Base-by-base conservation (phyloP, 345 rosid species). In the Psidium guajava region DNA sequence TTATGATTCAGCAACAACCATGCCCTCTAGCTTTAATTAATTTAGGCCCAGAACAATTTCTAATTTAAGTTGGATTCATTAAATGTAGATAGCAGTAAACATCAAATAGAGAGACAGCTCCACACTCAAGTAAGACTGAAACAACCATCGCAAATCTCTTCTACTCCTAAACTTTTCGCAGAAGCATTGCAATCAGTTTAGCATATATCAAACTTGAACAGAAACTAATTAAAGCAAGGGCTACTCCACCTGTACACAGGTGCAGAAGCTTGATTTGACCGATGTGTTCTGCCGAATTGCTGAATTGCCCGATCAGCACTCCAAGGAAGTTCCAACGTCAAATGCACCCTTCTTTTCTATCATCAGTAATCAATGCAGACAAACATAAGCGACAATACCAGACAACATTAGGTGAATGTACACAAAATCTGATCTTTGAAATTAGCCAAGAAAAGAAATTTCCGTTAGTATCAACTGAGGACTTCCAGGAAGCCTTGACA, bases 221-320 rank as follows among this genome's bases (percentile, higher is more conserved):
- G 50, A 88, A 87, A 54, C 84, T 21, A 84, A 74, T 83, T 44
- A 69, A 85, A 82, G 88, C 64, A 82, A 81, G 83, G 54, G n/a
- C 53, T 59, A 32, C 54, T 86, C 88, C 85, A 97, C 99, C 99
- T 95, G 89, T 97, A 97, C 85, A 94, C 95, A 84, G 99, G 99
- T 75, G 99, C 99, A 84, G 99, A 97, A 87, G 98, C 96, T 92
- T 97, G 99, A 89, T 97, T 97, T 73, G 99, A 97, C 82, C 99
- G 92, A 88, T 95, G 99, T 82, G 98, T 97, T 92, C 99, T 93
- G 86, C 99, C 99, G 87, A 97, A 95, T 87, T 97, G 99, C 88
- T 97, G 99, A 90, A 97, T 97, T 85, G 99, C 99, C 83, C 98
- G 94, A 87, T 97, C 99, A 90, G 99, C 99, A 95, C 99, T 97